Conservation (phyloP, 1,284 basidiomycete species). For the Somion occarium region DNA sequence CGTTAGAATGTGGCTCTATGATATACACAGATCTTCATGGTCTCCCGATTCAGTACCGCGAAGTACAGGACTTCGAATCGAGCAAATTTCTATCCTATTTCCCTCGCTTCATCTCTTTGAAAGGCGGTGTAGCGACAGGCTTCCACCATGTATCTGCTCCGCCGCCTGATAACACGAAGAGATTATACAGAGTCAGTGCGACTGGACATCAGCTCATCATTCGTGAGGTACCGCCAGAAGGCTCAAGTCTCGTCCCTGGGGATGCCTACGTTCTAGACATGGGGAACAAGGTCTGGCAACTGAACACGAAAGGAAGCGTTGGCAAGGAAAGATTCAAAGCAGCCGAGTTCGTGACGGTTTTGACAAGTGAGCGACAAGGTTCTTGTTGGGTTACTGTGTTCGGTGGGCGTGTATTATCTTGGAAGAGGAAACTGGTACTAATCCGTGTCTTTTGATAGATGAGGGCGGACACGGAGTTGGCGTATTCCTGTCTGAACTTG, state of each 20-base stretch:
- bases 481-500: constrained; percentile 44
- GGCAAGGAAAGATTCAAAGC: constrained; percentile 57
- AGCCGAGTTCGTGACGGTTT: constrained; percentile 48
- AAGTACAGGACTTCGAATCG: constrained; percentile 57
- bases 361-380: constrained; percentile 40
- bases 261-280: constrained; percentile 59
- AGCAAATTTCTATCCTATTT: constrained; percentile 56
- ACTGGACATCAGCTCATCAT: constrained; percentile 35
- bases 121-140: constrained; percentile 54
- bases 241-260: constrained; percentile 43
- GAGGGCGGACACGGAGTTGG: constrained; percentile 43
- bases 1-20: not conserved
- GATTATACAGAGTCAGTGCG: constrained; percentile 43
- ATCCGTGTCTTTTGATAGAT: constrained; percentile 36
- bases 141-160: constrained; percentile 53
- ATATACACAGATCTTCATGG: constrained; percentile 41
- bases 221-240: constrained; percentile 42
- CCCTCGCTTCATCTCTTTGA: constrained; percentile 44
- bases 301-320: constrained; percentile 46
- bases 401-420: constrained; percentile 31
- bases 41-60: constrained; percentile 53
- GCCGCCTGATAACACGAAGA: constrained; percentile 38
- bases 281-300: constrained; percentile 45
- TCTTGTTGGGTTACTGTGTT: constrained; percentile 45
- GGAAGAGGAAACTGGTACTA: not conserved